A percentile compares a stretch with the other conserved stretches of the same genome.
Evolutionary conservation across 1,284 basidiomycete species (phyloP).

Genomic region (Cystobasidium sp.): DNA sequence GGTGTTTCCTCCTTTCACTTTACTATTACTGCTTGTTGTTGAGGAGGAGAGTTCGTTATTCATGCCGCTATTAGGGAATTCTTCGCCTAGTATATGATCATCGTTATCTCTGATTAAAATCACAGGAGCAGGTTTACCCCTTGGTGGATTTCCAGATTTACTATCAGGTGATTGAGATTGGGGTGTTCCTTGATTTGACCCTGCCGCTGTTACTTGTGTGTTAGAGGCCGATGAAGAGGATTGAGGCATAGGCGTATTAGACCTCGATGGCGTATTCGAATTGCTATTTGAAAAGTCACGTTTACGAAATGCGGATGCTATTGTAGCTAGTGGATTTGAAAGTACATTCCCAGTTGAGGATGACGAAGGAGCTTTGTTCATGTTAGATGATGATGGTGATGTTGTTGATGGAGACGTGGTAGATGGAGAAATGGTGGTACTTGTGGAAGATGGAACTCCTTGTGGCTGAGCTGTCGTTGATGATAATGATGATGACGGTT

Average conservation of each 20-base stretch:
- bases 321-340: conserved; percentile 56
- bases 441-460: background rate
- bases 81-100: conserved; percentile 27
- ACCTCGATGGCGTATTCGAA: background rate
- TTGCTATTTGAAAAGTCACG: conserved; percentile 6
- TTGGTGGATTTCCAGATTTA: background rate
- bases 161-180: background rate
- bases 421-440: background rate
- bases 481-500: background rate
- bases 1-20: conserved; percentile 20
- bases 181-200: background rate
- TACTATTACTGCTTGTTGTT: no score
- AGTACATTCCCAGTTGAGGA: conserved; percentile 60
- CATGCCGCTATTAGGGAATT: background rate
- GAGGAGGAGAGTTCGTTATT: no score
- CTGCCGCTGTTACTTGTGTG: background rate
- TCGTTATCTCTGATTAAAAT: conserved; percentile 37
- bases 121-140: conserved; percentile 27
- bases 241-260: background rate
- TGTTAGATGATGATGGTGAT: background rate
- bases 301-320: conserved; percentile 52
- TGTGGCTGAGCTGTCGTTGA: background rate
- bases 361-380: conserved; percentile 56
- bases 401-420: background rate
- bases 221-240: background rate